A percentile compares a stretch with the other conserved stretches of the same genome.
These are phyloP conservation scores for Microcos paniculata DNA, from an alignment of 345 rosid species.

Conservation along the genomic window DNA sequence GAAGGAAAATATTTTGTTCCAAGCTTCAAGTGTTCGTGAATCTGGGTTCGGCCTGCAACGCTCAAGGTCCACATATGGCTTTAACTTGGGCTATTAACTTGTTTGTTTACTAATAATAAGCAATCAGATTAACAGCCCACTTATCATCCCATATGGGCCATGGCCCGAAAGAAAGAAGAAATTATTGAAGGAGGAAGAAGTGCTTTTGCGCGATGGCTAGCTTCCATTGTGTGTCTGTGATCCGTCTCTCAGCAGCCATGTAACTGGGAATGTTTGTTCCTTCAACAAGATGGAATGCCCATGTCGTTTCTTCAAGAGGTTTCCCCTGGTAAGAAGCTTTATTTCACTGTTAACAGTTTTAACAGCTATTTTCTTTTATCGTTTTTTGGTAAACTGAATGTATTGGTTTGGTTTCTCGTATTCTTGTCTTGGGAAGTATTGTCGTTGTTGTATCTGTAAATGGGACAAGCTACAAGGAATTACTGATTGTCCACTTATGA, in stretches of 20 bases:
- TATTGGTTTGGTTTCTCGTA: neutral
- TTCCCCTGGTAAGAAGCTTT: slow-evolving; percentile 3
- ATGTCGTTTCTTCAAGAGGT: neutral
- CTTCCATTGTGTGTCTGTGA: neutral
- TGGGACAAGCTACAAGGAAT: neutral
- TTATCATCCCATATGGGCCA: neutral
- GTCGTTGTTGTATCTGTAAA: neutral
- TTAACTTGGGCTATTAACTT: neutral
- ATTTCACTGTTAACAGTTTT: neutral
- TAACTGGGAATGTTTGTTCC: neutral
- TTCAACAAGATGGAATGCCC: neutral
- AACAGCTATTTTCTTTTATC: too few relatives aligned
- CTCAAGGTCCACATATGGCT: neutral
- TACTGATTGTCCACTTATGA: neutral
- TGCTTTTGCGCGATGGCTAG: neutral
- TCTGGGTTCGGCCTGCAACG: neutral
- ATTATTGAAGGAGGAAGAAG: neutral
- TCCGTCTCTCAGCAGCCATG: neutral
- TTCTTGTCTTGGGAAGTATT: neutral
- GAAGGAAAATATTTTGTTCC: neutral
- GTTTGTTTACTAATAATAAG: too few relatives aligned
- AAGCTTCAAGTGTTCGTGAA: neutral
- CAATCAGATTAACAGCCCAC: too few relatives aligned
- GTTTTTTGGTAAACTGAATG: neutral
- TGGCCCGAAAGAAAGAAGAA: neutral